A percentile compares a stretch with the other conserved stretches of the same genome.
These are phyloP conservation scores for Thecaphora thlaspeos DNA, from an alignment of 1,284 basidiomycete species.

Conservation along the genomic window DNA sequence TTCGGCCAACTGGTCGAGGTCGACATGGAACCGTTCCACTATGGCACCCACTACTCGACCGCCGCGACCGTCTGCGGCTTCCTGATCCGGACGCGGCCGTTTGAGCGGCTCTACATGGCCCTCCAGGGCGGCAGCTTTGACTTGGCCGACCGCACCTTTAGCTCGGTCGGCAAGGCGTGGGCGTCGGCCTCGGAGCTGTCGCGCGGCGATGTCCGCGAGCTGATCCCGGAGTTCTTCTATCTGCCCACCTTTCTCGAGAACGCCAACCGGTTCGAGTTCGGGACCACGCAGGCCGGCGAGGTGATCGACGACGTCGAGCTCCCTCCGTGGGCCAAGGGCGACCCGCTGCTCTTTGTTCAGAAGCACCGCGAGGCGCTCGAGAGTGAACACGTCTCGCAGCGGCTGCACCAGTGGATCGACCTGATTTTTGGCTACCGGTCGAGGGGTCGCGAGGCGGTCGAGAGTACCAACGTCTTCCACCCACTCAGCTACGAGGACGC, in stretches of 20 bases:
- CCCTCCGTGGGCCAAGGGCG: slow-evolving; percentile 84
- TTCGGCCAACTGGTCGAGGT: slow-evolving; percentile 73
- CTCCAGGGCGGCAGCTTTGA: slow-evolving; percentile 74
- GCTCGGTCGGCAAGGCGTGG: slow-evolving; percentile 70
- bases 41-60: slow-evolving; percentile 85
- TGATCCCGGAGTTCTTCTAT: slow-evolving; percentile 87
- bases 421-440: slow-evolving; percentile 60
- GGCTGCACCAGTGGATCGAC: slow-evolving; percentile 88
- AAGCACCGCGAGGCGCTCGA: slow-evolving; percentile 84
- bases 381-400: slow-evolving; percentile 80
- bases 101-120: slow-evolving; percentile 42
- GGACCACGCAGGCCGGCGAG: slow-evolving; percentile 78
- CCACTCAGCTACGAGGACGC: slow-evolving; percentile 83
- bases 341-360: slow-evolving; percentile 79
- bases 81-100: slow-evolving; percentile 80
- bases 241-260: slow-evolving; percentile 62
- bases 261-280: slow-evolving; percentile 68
- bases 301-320: slow-evolving; percentile 82
- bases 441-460: slow-evolving; percentile 54
- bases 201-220: slow-evolving; percentile 87
- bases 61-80: slow-evolving; percentile 97
- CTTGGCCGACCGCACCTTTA: slow-evolving; percentile 88
- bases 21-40: slow-evolving; percentile 65
- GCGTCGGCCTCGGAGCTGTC: slow-evolving; percentile 81
- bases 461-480: slow-evolving; percentile 83